These are phyloP conservation scores for Euclidium syriacum DNA, from an alignment of 345 rosid genomes.

Conservation along the genomic window DNA sequence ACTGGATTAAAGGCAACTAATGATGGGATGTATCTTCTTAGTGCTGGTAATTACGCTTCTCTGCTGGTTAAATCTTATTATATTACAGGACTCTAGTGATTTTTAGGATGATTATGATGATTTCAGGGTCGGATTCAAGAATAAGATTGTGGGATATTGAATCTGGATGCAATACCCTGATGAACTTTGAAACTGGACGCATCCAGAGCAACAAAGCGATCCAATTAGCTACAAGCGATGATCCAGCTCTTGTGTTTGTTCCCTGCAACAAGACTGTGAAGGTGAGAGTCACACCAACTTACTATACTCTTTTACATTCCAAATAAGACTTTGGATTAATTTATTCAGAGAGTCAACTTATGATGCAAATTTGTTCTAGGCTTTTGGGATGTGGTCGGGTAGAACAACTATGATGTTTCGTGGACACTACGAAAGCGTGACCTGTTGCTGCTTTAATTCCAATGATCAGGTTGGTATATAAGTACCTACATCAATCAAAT, in stretches of 20 bases:
- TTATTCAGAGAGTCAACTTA: background rate
- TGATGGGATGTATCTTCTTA: conserved; percentile 91
- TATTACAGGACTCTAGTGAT: background rate
- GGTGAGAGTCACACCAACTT: conserved; percentile 36
- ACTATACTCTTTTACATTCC: conserved; percentile 6
- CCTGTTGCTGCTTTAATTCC: conserved; percentile 74
- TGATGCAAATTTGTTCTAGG: conserved; percentile 39
- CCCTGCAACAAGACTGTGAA: conserved; percentile 83
- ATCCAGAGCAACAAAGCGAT: conserved; percentile 70
- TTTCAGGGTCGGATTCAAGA: conserved; percentile 90
- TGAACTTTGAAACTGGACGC: conserved; percentile 85
- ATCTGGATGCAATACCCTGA: conserved; percentile 89
- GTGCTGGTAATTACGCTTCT: conserved; percentile 73
- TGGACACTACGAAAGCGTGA: conserved; percentile 79
- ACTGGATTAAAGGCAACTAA: conserved; percentile 78
- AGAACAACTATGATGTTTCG: conserved; percentile 51
- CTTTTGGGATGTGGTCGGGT: conserved; percentile 84
- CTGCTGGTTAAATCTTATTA: background rate
- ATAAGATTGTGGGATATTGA: conserved; percentile 87
- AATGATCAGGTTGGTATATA: conserved; percentile 82
- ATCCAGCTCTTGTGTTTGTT: conserved; percentile 69
- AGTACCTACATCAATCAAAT: too few species aligned
- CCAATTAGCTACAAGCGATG: conserved; percentile 59
- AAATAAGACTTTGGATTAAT: too few species aligned
- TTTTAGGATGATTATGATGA: background rate